phyloP scores from a whole-genome alignment of 139 green algal genomes.

The Micromonas commoda region DNA sequence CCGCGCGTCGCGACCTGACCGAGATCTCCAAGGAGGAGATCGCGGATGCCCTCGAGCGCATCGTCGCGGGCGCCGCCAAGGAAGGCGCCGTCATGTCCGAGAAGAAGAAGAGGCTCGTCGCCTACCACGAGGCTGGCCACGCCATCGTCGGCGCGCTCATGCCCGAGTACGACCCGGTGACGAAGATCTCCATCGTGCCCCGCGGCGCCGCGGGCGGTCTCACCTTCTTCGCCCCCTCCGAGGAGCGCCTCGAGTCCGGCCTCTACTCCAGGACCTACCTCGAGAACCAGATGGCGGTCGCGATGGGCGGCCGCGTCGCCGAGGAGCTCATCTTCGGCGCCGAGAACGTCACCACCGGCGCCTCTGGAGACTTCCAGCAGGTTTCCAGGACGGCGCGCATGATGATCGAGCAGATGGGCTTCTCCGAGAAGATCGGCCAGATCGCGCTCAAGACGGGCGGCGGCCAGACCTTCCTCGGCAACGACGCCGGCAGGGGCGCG shows the following conservation, averaged over 20 bases:
- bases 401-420: conserved; percentile 93
- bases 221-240: conserved; percentile 78
- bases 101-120: conserved; percentile 91
- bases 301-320: conserved; percentile 77
- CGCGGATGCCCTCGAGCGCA: conserved; percentile 94
- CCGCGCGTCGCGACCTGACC: conserved; percentile 85
- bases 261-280: conserved; percentile 43
- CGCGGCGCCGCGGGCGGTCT: conserved; percentile 87
- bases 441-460: conserved; percentile 59
- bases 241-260: conserved; percentile 70
- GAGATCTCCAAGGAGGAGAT: conserved; percentile 99
- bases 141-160: conserved; percentile 92
- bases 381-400: conserved; percentile 68
- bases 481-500: conserved; percentile 63
- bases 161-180: conserved; percentile 98
- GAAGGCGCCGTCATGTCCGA: conserved; percentile 91
- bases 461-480: conserved; percentile 80
- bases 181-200: conserved; percentile 98
- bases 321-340: conserved; percentile 99
- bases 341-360: conserved; percentile 94
- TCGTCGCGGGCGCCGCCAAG: conserved; percentile 98
- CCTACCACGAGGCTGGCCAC: conserved; percentile 93
- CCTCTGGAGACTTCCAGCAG: conserved; percentile 87
- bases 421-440: conserved; percentile 90
- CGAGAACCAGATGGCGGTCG: conserved; percentile 57